These are phyloP conservation scores for Boletus nobilissimus DNA, from an alignment of 1,284 basidiomycete genomes.

Conservation along the genomic window DNA sequence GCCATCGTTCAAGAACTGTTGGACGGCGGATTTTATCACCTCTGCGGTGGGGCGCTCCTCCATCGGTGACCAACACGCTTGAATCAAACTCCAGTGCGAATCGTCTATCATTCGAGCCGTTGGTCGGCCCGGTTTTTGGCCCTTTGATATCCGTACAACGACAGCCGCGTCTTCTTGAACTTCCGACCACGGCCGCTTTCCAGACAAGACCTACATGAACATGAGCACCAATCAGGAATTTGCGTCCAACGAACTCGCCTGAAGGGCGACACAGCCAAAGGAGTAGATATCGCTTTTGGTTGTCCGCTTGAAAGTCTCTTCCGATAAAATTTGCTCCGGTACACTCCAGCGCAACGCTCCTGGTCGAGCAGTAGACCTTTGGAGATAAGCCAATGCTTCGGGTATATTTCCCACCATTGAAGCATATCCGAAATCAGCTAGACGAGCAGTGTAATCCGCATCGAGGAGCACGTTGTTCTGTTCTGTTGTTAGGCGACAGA, in stretches of 20 bases:
- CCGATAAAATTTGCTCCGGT: neutral
- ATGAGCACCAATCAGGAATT: neutral
- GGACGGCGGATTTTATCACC: neutral
- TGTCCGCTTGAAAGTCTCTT: neutral
- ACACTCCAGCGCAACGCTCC: neutral
- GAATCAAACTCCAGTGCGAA: slow-evolving; percentile 21
- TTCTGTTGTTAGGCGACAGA: neutral
- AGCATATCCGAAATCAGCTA: slow-evolving; percentile 14
- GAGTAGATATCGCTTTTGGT: neutral
- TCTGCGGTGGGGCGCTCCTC: slow-evolving; percentile 12
- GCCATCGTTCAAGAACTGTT: neutral
- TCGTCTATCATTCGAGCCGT: slow-evolving; percentile 8
- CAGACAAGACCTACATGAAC: slow-evolving; percentile 9
- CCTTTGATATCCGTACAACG: neutral
- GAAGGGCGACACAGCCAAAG: neutral
- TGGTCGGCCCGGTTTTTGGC: slow-evolving; percentile 9
- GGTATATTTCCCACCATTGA: neutral
- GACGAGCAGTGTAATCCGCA: neutral
- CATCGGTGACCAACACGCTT: slow-evolving; percentile 23
- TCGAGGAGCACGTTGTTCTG: slow-evolving; percentile 26
- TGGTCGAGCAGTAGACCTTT: slow-evolving; percentile 11
- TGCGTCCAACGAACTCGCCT: neutral
- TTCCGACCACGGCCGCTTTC: slow-evolving; percentile 18
- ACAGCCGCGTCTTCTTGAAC: neutral
- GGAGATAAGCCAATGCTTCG: slow-evolving; percentile 14